Percentiles rank a stretch among this genome's conserved stretches.
These are phyloP conservation scores for Rubus parviflorus DNA, from an alignment of 306 rosid genomes.

Conservation along the genomic window DNA sequence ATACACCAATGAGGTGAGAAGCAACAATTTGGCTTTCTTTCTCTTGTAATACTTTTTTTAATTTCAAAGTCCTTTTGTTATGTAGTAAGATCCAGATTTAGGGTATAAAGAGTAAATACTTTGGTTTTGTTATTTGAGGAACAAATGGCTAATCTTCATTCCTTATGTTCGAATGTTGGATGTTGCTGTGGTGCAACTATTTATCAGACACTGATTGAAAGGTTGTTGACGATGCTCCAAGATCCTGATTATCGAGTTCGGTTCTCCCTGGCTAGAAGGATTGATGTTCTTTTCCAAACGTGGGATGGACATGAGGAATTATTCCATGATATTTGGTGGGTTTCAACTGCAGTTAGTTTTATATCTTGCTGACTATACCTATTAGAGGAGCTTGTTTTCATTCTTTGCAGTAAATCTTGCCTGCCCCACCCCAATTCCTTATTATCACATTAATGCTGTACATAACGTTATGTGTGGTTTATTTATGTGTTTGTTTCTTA, in stretches of 20 bases:
- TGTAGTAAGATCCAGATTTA: neutral
- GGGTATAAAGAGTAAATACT: neutral
- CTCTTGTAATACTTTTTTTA: neutral
- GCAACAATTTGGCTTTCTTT: no score
- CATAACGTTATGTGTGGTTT: neutral
- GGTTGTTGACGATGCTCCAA: constrained; percentile 66
- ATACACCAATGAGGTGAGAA: no score
- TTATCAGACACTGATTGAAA: constrained; percentile 65
- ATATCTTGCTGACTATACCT: neutral
- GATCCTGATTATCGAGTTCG: constrained; percentile 90
- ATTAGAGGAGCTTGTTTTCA: neutral
- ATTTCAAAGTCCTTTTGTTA: neutral
- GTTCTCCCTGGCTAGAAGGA: constrained; percentile 61
- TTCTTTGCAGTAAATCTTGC: neutral
- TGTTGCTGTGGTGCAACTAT: constrained; percentile 27
- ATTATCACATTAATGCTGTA: neutral
- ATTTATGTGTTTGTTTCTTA: neutral
- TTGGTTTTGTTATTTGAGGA: neutral
- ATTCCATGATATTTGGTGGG: constrained; percentile 88
- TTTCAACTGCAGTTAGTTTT: constrained; percentile 15
- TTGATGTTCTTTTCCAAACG: constrained; percentile 85
- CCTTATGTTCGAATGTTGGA: constrained; percentile 19
- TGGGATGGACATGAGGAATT: constrained; percentile 96
- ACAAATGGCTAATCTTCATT: constrained; percentile 3
- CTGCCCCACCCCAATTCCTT: neutral